Evolutionary conservation across 2,329 filamentous ascomycete genomes (phyloP), one percentile per base, ranked within the genome.

Genomic region (Phialophora macrospora): DNA sequence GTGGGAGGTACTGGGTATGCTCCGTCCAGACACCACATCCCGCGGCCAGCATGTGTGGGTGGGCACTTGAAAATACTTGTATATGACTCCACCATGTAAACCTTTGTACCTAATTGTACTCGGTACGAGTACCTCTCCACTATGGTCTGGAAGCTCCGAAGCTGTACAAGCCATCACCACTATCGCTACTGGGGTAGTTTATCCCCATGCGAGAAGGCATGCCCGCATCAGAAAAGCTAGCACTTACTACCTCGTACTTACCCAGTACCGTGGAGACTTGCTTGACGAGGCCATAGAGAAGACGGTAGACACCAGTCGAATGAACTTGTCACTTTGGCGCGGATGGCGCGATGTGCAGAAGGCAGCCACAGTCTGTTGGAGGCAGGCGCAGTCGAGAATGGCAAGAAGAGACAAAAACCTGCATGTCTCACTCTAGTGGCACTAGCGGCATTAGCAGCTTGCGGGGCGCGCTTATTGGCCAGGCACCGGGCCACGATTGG

Each of bases 371-470:
- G 6, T 4, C 14, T 14, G 8, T 17, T 17, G 20, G 48, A 51
- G 5, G 2, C 17, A 55, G 26, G 51, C 51, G 34, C 52, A 20
- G 20, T 55, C 52, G 52, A 20, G 17, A 12, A 7, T 9, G 32
- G 28, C 26, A 32, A 5, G 52, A 55, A 20, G 17, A 55, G 52
- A n/a, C 52, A 28, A 55, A 20, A 32, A 55, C n/a, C 51, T 55
- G 52, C 52, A 55, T 55, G 52, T 55, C 52, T 55, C 52, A 55
- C 52, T 55, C 12, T 55, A 55, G 52, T 20, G 8, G 11, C 48
- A 28, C 26, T 24, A 52, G 22, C 48, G 14, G 8, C 17, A 7
- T 44, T 44, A 44, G 38, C 48, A 28, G 4, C 24, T 11, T 30
- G 3, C 28, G n/a, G 28, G 52, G n/a, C 17, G 14, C 1, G 2